Evolutionary conservation across 495 filamentous ascomycete species (phyloP).

Genomic region (Jackrogersella multiformis): DNA sequence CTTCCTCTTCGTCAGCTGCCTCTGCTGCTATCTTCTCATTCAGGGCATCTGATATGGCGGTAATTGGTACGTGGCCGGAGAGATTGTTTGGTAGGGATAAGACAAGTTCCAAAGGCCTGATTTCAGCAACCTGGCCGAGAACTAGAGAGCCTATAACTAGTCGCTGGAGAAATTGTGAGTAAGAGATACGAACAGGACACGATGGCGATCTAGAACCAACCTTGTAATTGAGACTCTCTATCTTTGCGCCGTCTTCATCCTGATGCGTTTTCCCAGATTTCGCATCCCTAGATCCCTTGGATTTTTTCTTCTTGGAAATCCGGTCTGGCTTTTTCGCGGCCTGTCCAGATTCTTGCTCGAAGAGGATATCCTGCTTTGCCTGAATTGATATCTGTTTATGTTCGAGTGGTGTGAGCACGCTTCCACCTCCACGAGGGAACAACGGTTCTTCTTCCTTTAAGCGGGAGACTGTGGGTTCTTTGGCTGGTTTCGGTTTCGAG

Average conservation of each 20-base stretch:
- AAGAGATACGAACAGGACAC: neutral
- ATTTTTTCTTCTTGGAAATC: constrained; percentile 62
- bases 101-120: constrained; percentile 79
- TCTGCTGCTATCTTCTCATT: constrained; percentile 69
- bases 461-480: constrained; percentile 42
- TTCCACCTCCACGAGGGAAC: constrained; percentile 93
- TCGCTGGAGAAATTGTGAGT: constrained; percentile 66
- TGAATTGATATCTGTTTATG: constrained; percentile 96
- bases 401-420: constrained; percentile 90
- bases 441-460: constrained; percentile 80
- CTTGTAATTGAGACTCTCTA: constrained; percentile 91
- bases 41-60: constrained; percentile 77
- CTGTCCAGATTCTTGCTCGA: constrained; percentile 75
- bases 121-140: constrained; percentile 83
- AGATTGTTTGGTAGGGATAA: constrained; percentile 92
- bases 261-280: constrained; percentile 47
- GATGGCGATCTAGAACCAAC: constrained; percentile 53
- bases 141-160: constrained; percentile 84
- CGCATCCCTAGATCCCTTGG: constrained; percentile 65
- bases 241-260: constrained; percentile 68
- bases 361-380: constrained; percentile 90
- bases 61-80: constrained; percentile 86
- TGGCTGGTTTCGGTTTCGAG: constrained; percentile 42
- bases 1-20: constrained; percentile 62
- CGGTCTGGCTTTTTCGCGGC: constrained; percentile 51